phyloP scores from a whole-genome alignment of 2,329 filamentous ascomycete genomes.

The Fusarium udum region DNA sequence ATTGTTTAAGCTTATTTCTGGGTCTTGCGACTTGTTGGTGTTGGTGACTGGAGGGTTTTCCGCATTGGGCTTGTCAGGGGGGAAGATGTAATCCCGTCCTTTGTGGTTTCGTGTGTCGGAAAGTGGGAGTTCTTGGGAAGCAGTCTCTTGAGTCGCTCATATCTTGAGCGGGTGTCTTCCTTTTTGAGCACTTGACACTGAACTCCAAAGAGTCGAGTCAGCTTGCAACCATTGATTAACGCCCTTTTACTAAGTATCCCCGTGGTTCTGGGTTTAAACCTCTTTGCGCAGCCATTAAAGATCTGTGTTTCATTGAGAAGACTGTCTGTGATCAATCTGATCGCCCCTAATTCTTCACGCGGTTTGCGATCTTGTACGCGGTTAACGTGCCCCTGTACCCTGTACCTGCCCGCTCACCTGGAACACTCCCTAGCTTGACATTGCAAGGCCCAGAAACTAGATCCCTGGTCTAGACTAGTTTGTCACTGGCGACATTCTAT shows the following conservation, averaged over 20 bases:
- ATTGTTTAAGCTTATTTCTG: slow-evolving; percentile 4
- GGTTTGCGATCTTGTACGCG: not conserved
- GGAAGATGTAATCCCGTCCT: accelerated
- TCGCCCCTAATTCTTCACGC: not conserved
- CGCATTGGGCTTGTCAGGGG: not conserved
- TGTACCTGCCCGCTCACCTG: not conserved
- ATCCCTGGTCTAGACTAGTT: too few relatives aligned
- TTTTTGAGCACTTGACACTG: not conserved
- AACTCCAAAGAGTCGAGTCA: not conserved
- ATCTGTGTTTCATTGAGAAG: not conserved
- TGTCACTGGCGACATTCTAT: not conserved
- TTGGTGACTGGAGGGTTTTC: not conserved
- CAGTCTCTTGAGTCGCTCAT: not conserved
- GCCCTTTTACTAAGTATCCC: too few relatives aligned
- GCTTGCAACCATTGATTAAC: not conserved
- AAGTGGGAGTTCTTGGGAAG: not conserved
- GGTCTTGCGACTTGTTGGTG: not conserved
- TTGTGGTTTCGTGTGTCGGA: not conserved
- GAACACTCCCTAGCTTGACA: not conserved
- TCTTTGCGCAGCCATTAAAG: too few relatives aligned
- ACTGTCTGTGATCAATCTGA: not conserved
- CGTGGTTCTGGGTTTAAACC: accelerated
- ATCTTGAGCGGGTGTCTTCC: not conserved
- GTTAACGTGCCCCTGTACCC: not conserved
- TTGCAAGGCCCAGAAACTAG: not conserved